Conservation (phyloP, 768 basidiomycete genomes). For the Hydnomerulius pinastri region DNA sequence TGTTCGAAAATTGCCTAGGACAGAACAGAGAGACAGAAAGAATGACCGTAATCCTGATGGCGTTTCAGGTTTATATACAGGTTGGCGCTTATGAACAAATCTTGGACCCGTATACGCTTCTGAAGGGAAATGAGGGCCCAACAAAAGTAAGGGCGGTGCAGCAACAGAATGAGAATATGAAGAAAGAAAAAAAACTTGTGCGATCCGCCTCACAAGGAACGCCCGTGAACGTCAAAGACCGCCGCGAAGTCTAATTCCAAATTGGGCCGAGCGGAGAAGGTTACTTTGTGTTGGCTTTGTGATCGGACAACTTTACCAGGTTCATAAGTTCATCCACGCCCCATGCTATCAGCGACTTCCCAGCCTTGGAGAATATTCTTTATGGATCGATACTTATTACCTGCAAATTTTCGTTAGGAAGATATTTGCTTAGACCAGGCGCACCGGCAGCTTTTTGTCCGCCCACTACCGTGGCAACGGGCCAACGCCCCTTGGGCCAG, state of each 20-base stretch:
- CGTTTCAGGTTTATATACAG: constrained; percentile 10
- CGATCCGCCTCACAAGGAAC: background rate
- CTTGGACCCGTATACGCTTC: background rate
- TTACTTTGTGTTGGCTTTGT: too few relatives aligned
- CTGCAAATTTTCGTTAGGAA: too few relatives aligned
- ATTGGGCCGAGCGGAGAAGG: constrained; percentile 9
- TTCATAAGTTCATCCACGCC: too few relatives aligned
- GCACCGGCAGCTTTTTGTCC: too few relatives aligned
- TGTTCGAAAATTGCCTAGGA: background rate
- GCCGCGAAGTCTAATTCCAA: constrained; percentile 5
- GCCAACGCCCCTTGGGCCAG: too few relatives aligned
- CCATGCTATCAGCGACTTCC: too few relatives aligned
- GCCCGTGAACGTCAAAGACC: background rate
- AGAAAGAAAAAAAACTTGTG: background rate
- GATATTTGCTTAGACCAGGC: too few relatives aligned
- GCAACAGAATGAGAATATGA: too few relatives aligned
- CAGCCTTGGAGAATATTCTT: too few relatives aligned
- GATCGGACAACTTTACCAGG: too few relatives aligned
- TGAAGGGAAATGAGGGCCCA: background rate
- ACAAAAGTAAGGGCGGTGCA: background rate
- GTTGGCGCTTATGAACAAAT: background rate
- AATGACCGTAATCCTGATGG: background rate
- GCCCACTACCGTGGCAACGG: too few relatives aligned
- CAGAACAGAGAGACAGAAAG: constrained; percentile 7
- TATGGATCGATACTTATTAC: too few relatives aligned